Conservation (phyloP, 306 rosid genomes). For the Aeschynomene evenia region DNA sequence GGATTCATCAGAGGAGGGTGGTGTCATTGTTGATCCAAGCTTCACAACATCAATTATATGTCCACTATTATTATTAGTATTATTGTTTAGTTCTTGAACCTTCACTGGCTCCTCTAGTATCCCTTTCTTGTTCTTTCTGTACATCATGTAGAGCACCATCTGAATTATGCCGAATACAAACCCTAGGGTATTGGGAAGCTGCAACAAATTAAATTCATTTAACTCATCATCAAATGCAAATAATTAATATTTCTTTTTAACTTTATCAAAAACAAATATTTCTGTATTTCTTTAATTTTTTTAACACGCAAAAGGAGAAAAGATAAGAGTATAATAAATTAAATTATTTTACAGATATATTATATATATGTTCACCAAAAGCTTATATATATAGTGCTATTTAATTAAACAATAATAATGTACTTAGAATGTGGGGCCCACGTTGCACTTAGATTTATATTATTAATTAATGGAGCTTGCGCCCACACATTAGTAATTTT, state of each 20-base stretch:
- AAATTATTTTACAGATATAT: neutral
- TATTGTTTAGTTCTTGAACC: slow-evolving; percentile 46
- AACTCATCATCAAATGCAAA: slow-evolving; percentile 3
- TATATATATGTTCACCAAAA: neutral
- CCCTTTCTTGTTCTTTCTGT: slow-evolving; percentile 47
- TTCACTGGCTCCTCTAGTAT: slow-evolving; percentile 41
- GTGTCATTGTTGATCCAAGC: slow-evolving; percentile 42
- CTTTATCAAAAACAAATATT: neutral
- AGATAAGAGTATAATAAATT: neutral
- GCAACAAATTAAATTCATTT: no score
- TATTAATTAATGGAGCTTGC: neutral
- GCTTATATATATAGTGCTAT: no score
- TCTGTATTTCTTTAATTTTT: neutral
- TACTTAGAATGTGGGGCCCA: neutral
- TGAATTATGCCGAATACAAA: slow-evolving; percentile 77
- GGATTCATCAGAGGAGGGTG: slow-evolving; percentile 19
- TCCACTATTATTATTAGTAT: slow-evolving; percentile 11
- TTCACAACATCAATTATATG: slow-evolving; percentile 66
- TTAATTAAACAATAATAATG: neutral
- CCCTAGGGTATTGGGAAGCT: slow-evolving; percentile 86
- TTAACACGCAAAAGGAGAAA: neutral
- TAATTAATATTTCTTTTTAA: neutral
- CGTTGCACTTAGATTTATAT: neutral
- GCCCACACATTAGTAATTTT: neutral
- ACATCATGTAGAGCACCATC: slow-evolving; percentile 67